Evolutionary conservation across 2,329 filamentous ascomycete species (phyloP).

Genomic region (Cryphonectria nitschkei): DNA sequence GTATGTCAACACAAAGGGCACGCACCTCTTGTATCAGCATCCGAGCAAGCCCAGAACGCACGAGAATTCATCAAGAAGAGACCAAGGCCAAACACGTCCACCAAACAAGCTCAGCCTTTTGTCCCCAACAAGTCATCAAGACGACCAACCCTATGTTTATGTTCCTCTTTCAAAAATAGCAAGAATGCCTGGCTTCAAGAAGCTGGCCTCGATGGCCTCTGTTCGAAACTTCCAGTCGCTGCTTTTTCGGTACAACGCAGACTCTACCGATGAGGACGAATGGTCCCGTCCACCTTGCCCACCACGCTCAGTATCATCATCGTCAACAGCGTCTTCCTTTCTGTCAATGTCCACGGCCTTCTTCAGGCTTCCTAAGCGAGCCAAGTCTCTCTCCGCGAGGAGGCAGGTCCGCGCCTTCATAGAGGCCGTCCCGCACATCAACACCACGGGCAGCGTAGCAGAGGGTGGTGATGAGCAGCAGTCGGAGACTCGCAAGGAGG

Average conservation of each 20-base stretch:
- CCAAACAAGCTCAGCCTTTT: not conserved
- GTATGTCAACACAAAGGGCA: not conserved
- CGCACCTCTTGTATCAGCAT: not conserved
- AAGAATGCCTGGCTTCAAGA: not conserved
- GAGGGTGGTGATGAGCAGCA: not conserved
- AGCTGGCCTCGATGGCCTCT: not conserved
- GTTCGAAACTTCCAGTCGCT: not conserved
- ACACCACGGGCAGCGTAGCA: not conserved
- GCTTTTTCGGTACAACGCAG: not conserved
- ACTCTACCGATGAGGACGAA: not conserved
- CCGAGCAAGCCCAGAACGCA: not conserved
- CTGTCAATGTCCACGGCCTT: not conserved
- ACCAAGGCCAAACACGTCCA: not conserved
- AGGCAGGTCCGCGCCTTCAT: not conserved
- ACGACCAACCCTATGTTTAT: too few species aligned
- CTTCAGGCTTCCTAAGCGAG: not conserved
- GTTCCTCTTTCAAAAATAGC: not conserved
- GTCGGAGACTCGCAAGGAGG: not conserved
- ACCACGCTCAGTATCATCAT: not conserved
- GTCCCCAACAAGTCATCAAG: not conserved
- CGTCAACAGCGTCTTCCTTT: not conserved
- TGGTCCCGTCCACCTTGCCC: not conserved
- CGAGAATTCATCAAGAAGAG: not conserved
- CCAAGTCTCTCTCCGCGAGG: not conserved
- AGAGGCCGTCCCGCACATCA: not conserved